These are phyloP conservation scores for Diplodia intermedia DNA, from an alignment of 2,329 filamentous ascomycete species.

Conservation along the genomic window DNA sequence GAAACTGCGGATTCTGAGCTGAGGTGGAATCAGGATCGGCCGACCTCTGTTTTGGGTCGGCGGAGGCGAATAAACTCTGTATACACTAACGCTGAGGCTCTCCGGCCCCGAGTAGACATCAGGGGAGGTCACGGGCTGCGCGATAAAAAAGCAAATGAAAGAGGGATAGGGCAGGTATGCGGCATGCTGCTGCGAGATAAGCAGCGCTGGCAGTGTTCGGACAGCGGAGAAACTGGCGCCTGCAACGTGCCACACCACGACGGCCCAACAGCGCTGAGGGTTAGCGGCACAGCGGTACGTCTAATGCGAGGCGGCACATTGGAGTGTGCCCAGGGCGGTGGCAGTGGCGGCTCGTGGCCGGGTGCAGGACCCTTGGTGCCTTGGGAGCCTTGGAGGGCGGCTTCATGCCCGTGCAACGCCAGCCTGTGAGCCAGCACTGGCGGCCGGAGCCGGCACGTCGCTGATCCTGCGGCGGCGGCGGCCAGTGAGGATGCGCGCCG, in stretches of 20 bases:
- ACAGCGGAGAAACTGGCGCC: background rate
- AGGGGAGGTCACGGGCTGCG: constrained; percentile 11
- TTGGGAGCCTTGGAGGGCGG: background rate
- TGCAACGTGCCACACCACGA: too few species aligned
- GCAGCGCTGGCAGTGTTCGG: background rate
- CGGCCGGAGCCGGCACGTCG: constrained; percentile 9
- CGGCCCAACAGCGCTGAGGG: background rate
- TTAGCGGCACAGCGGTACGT: background rate
- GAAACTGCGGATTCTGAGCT: constrained; percentile 7
- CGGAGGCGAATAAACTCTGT: background rate
- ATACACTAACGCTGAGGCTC: constrained; percentile 20
- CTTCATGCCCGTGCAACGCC: background rate
- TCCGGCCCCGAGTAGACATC: constrained; percentile 12
- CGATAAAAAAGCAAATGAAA: constrained; percentile 8
- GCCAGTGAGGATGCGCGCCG: background rate
- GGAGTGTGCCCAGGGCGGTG: background rate
- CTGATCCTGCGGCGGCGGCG: constrained; percentile 16
- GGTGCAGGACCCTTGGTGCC: background rate
- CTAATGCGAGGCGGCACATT: constrained; percentile 13
- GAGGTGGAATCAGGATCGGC: constrained; percentile 27
- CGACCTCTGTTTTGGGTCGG: background rate
- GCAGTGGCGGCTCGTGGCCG: background rate
- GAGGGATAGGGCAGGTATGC: constrained; percentile 8
- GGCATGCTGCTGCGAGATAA: constrained; percentile 21
- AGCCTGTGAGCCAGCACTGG: background rate